phyloP scores from a whole-genome alignment of 2,329 filamentous ascomycete species.

The Chrysoporthe austroafricana region DNA sequence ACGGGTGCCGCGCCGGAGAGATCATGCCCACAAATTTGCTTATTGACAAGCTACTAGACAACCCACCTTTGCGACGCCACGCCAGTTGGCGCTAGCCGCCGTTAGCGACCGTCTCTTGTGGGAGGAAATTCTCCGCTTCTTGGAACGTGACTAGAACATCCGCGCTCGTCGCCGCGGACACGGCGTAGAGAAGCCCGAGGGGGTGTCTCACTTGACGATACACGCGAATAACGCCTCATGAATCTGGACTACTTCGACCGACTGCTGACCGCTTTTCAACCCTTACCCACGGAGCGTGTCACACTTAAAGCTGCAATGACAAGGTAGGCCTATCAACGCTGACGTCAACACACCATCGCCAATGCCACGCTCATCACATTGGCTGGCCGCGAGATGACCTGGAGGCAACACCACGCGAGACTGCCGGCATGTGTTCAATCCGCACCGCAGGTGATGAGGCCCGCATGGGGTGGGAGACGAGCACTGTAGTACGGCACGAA shows the following conservation, averaged over 20 bases:
- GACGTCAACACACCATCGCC: not conserved
- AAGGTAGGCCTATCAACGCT: not conserved
- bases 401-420: not conserved
- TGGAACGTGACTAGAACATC: not conserved
- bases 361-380: not conserved
- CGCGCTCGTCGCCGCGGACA: not conserved
- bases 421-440: not conserved
- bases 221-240: not conserved
- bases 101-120: not conserved
- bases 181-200: not conserved
- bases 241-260: not conserved
- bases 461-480: not conserved
- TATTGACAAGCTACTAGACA: not conserved
- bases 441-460: not conserved
- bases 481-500: not conserved
- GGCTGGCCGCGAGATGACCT: slow-evolving; percentile 1
- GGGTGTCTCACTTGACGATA: not conserved
- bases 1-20: not conserved
- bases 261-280: slow-evolving; percentile 8
- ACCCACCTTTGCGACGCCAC: not conserved
- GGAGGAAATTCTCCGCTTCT: not conserved
- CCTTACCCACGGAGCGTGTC: slow-evolving; percentile 9
- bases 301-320: not conserved
- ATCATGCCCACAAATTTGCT: not conserved
- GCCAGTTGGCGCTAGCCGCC: not conserved